A percentile compares a stretch with the other conserved stretches of the same genome.
phyloP scores from a whole-genome alignment of 2,329 filamentous ascomycete species.

The Diaporthe sp. region DNA sequence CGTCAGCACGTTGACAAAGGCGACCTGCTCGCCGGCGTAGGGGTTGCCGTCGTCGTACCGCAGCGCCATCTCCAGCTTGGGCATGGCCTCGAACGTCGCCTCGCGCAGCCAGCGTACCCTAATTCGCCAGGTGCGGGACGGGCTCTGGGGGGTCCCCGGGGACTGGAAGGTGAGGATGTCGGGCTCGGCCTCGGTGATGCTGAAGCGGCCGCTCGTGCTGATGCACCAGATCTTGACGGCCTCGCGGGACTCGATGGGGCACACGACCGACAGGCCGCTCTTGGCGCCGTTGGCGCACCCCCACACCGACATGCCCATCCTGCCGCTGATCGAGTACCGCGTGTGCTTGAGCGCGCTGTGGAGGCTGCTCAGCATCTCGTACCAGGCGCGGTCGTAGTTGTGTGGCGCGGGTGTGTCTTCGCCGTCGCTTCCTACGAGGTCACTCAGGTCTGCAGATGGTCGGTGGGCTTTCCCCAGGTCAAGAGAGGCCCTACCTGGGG shows the following conservation, averaged over 20 bases:
- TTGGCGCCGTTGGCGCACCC: slow-evolving; percentile 52
- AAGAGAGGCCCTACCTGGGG: not conserved
- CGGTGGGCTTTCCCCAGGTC: not conserved
- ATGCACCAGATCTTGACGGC: slow-evolving; percentile 58
- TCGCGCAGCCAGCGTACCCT: slow-evolving; percentile 55
- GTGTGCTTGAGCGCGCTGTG: slow-evolving; percentile 57
- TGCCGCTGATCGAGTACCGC: slow-evolving; percentile 62
- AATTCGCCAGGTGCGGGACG: slow-evolving; percentile 44
- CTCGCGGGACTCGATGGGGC: slow-evolving; percentile 52
- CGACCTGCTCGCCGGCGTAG: not conserved
- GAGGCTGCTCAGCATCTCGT: slow-evolving; percentile 56
- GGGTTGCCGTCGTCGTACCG: slow-evolving; percentile 3
- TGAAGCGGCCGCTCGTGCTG: slow-evolving; percentile 49
- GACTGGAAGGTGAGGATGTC: slow-evolving; percentile 61
- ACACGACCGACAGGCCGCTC: slow-evolving; percentile 56
- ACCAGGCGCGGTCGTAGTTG: slow-evolving; percentile 46
- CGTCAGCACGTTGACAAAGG: slow-evolving; percentile 47
- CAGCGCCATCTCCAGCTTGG: not conserved
- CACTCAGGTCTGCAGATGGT: slow-evolving; percentile 8
- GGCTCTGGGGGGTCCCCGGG: slow-evolving; percentile 47
- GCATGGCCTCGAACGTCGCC: slow-evolving; percentile 28
- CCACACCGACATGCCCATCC: slow-evolving; percentile 59
- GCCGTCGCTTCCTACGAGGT: not conserved
- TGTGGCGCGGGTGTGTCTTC: not conserved
- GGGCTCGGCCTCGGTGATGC: slow-evolving; percentile 46